Evolutionary conservation across 2,329 filamentous ascomycete genomes (phyloP), one percentile per base, ranked within the genome.

Genomic region (Didymella sp.): DNA sequence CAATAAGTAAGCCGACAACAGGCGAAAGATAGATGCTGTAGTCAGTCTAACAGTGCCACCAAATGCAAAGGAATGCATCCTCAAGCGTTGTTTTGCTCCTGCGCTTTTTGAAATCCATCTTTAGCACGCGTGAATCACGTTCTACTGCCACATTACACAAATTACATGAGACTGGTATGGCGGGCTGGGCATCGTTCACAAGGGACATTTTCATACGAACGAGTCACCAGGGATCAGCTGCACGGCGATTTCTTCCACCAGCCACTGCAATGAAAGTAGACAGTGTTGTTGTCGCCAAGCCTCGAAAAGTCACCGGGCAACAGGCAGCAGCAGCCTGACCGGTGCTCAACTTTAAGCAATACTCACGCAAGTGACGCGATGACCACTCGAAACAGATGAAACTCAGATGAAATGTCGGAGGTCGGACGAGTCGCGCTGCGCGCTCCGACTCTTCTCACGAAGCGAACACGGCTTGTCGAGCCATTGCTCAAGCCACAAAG

Each of bases 401-500:
- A 48, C 13, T n/a, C 38, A 44, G 25, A 25, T 27, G 2, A 15
- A 28, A 40, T 21, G 31, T 48, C 49, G 56, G 56, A 28, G 41
- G 40, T 46, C 56, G 51, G 49, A 55, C 45, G 27, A 55, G 12
- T 46, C 43, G 42, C 21, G 11, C 41, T 49, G 31, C 22, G 50
- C 51, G 49, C 35, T 41, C 51, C 51, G 49, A 54, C 30, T 27
- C 22, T 15, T 27, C 22, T 57, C 19, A 52, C 54, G 47, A 51
- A 47, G 42, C 47, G 37, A 51, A 51, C 17, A 42, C 54, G 54
- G 54, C 30, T 30, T 8, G 19, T 30, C 30, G 38, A 37, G 54
- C 38, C 54, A 25, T n/a, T 24, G 2, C 27, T 38, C 30, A 52
- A 59, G 52, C 57, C 57, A 59, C 47, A 25, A 42, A 35, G 11